Base-by-base conservation (phyloP, 306 rosid species). In the Ormosia semicastrata region DNA sequence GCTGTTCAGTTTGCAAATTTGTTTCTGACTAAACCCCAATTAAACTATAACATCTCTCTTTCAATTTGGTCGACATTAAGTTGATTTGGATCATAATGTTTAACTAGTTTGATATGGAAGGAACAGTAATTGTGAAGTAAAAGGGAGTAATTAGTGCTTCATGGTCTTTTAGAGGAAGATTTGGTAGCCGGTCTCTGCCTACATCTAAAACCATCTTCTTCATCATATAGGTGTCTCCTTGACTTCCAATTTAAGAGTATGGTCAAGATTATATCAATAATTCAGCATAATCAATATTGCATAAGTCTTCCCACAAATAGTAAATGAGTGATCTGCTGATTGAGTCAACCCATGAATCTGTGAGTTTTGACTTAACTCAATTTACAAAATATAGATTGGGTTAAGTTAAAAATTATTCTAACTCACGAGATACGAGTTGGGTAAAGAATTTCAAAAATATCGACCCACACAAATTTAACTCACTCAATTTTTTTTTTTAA, bases 171-270 rank as follows among this genome's bases (percentile, higher is more conserved):
- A 67, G 84, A 86, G 81, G 79, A 90, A 87, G 91, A 77, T 85
- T 91, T 81, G 69, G 54, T 67, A 64, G 81, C 72, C 34, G 47
- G 2, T 60, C 70, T 81, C 64, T 29, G 56, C 67, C 59, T 62
- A 81, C 83, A 84, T 68, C 67, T 77, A 50, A 81, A 82, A 82
- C 81, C 57, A 84, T 68, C 75, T 39, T 60, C 29, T 68, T 68
- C 79, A 73, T 87, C 78, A 86, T 87, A 71, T 60, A 17, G 44
- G 57, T 81, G 77, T 81, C 88, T 82, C 72, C 91, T 90, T 92
- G 90, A 88, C 97, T 92, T 94, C 85, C 79, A 91, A 83, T 90
- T 86, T 85, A 90, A 91, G 98, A 89, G 90, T 78, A 76, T 79
- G 58, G 73, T 53, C 63, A 85, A 89, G 82, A 87, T 86, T 88